These are phyloP conservation scores for Geranium incanum DNA, from an alignment of 441 rosid genomes.

Conservation along the genomic window DNA sequence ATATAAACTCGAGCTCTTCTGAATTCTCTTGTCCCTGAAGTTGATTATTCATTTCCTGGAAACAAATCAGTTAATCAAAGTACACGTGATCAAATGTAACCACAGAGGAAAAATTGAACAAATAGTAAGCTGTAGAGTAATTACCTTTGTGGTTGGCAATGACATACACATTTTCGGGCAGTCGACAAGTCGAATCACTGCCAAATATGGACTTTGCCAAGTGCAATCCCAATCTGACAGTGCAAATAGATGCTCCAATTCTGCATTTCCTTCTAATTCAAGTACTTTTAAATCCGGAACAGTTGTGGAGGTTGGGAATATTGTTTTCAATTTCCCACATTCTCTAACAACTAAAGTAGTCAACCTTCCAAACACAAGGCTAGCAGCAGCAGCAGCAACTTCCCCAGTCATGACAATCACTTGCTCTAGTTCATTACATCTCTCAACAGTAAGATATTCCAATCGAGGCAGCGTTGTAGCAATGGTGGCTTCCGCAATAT, in stretches of 20 bases:
- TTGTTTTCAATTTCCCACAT: neutral
- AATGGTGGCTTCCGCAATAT: neutral
- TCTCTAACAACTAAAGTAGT: neutral
- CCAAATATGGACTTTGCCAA: neutral
- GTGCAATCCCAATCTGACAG: neutral
- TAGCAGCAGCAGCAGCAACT: neutral
- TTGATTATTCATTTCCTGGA: too few relatives aligned
- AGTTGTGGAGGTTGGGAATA: neutral
- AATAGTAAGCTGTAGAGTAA: neutral
- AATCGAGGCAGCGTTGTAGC: neutral
- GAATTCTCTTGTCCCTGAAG: neutral
- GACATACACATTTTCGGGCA: neutral
- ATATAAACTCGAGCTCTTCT: neutral
- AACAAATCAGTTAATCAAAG: too few relatives aligned
- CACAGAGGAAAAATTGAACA: neutral
- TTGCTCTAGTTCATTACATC: neutral
- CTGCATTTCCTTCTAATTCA: neutral
- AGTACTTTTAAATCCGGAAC: neutral
- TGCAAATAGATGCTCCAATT: neutral
- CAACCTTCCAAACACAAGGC: neutral
- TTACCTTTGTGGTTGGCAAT: neutral
- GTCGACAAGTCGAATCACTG: neutral
- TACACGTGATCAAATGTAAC: too few relatives aligned
- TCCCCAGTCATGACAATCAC: neutral
- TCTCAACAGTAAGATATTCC: neutral